These are phyloP conservation scores for Ogataea minuta DNA, from an alignment of 805 yeast species.

Conservation along the genomic window DNA sequence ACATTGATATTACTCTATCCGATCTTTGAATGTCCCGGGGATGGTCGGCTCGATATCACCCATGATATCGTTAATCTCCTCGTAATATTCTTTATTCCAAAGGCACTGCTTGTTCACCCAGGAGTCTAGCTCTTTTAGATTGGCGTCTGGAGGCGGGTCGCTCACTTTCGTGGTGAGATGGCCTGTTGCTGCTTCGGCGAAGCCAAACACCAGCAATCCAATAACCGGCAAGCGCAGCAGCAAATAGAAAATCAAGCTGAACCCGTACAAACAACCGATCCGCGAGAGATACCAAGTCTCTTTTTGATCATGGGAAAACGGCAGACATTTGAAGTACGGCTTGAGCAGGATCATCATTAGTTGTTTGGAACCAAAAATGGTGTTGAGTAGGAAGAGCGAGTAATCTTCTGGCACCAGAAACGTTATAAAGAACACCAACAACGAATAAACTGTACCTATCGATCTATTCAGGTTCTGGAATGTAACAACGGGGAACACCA, in stretches of 20 bases:
- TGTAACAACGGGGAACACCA: conserved; percentile 42
- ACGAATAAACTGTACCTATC: conserved; percentile 47
- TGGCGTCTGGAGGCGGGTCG: conserved; percentile 39
- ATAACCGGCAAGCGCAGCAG: conserved; percentile 44
- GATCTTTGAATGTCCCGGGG: conserved; percentile 17
- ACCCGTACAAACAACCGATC: conserved; percentile 56
- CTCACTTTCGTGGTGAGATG: conserved; percentile 52
- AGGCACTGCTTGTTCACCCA: conserved; percentile 20
- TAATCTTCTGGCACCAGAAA: conserved; percentile 36
- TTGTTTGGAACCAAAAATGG: conserved; percentile 46
- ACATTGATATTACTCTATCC: conserved; percentile 1
- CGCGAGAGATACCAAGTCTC: conserved; percentile 51
- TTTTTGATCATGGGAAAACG: conserved; percentile 41
- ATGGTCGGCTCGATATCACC: conserved; percentile 15
- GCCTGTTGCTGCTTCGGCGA: conserved; percentile 54
- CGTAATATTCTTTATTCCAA: conserved; percentile 19
- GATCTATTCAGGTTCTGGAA: conserved; percentile 43
- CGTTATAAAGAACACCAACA: conserved; percentile 36
- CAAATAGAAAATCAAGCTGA: conserved; percentile 47
- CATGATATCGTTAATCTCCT: conserved; percentile 16
- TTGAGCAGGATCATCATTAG: conserved; percentile 45
- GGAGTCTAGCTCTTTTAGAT: conserved; percentile 1
- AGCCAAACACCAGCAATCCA: conserved; percentile 47
- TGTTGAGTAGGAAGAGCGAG: conserved; percentile 38
- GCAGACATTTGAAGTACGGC: conserved; percentile 50